Conservation (phyloP, 2,329 filamentous ascomycete species). For the Xylaria sp. region DNA sequence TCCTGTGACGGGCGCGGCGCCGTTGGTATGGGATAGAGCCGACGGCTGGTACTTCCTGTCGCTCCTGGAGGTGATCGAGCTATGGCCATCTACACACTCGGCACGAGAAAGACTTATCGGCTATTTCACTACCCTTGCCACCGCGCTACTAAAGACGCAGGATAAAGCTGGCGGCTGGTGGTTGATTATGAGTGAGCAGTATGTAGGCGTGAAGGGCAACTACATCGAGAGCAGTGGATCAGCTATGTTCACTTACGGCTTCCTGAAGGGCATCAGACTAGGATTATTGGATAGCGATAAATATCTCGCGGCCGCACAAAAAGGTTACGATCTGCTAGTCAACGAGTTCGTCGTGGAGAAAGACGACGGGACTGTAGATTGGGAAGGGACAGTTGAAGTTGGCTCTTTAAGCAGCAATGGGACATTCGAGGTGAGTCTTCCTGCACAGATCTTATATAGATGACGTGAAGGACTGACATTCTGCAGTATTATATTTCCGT, state of each 20-base stretch:
- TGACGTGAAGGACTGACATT: slow-evolving; percentile 18
- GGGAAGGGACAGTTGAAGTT: slow-evolving; percentile 63
- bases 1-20: slow-evolving; percentile 58
- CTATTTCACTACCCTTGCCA: slow-evolving; percentile 57
- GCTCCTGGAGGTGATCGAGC: slow-evolving; percentile 60
- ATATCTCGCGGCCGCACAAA: slow-evolving; percentile 54
- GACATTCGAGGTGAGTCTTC: slow-evolving; percentile 58
- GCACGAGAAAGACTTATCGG: slow-evolving; percentile 53
- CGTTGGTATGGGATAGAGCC: slow-evolving; percentile 62
- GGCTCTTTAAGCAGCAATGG: slow-evolving; percentile 61
- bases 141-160: slow-evolving; percentile 56
- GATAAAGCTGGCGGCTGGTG: slow-evolving; percentile 66
- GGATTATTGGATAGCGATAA: slow-evolving; percentile 50
- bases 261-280: slow-evolving; percentile 59
- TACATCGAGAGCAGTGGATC: slow-evolving; percentile 70
- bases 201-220: slow-evolving; percentile 62
- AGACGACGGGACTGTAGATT: slow-evolving; percentile 60
- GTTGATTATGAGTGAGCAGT: slow-evolving; percentile 64
- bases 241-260: slow-evolving; percentile 67
- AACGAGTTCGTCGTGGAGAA: slow-evolving; percentile 59
- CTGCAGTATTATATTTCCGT: slow-evolving; percentile 57
- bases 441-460: not conserved
- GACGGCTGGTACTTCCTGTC: slow-evolving; percentile 63
- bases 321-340: slow-evolving; percentile 58
- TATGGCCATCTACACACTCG: slow-evolving; percentile 53